Base-by-base conservation (phyloP, 2,329 filamentous ascomycete species). In the Diaporthe eres region DNA sequence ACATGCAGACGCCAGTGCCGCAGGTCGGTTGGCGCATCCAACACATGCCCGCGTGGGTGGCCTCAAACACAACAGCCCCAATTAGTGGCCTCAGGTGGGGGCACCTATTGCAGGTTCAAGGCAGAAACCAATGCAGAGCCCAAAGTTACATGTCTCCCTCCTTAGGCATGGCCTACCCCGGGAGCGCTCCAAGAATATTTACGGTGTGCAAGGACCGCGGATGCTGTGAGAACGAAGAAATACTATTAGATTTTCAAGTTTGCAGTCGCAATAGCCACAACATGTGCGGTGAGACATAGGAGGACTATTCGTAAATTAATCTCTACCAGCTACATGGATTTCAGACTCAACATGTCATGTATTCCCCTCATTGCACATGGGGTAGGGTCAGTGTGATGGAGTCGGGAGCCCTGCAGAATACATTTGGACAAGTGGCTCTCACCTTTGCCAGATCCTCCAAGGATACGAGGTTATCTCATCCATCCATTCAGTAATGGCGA, bases 11-110 rank as follows among this genome's bases (percentile, higher is more conserved):
- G 60, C 39, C 31, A 47, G 60, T 44, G 39, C 39, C 60, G 39
- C 60, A 28, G 60, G 60, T 44, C 39, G 60, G 19, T 19, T 28
- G 37, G 37, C 12, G 60, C 60, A 60, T 60, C 37, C 60, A 63
- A 44, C 60, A 6, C 39, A 28, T 63, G 39, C n/a, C 37, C 39
- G 37, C 13, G 19, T 31, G n/a, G 39, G n/a, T 63, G 22, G n/a
- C 39, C n/a, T 44, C 37, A 58, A 34, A 31, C 53, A 57, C n/a
- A 34, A 34, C 53, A 57, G 25, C n/a, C 15, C 28, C 25, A 17
- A 22, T 57, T 57, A 28, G 15, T 57, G 28, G 15, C 53, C 28
- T 34, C 2, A 42, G n/a, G 37, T 61, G 19, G 8, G 22, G 58
- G 34, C 37, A 17, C 19, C 37, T 37, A 58, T 60, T 60, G 31